Evolutionary conservation across 495 filamentous ascomycete species (phyloP), one percentile per base, ranked within the genome.

Genomic region (Penicillium daleae): DNA sequence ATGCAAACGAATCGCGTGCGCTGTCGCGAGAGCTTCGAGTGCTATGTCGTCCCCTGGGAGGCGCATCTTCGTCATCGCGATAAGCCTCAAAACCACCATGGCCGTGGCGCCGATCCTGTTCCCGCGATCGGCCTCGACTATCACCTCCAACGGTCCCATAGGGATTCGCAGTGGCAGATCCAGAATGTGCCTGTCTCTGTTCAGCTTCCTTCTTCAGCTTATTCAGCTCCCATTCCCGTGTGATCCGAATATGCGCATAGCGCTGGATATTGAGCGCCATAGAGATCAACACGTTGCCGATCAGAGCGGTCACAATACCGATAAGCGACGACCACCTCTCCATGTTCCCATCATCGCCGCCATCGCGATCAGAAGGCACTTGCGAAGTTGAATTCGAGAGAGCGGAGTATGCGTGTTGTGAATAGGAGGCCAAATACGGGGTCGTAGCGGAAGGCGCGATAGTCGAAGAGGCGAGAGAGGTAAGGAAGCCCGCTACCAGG

Each of bases 201-300:
- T 68, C 61, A 17, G 71, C 60, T 56, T 78, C 76, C 60, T 72
- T 72, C 40, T 67, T 71, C 27, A 71, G 62, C 63, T 80, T 81
- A 31, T 86, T 79, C 26, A 80, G 81, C 33, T 86, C 85, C 55
- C 81, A 84, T 73, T 89, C 86, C 60, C 79, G 73, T 19, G 85
- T 82, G 54, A 98, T 83, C 39, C 90, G 84, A 58, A 95, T 91
- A 71, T 99, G 95, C 19, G 93, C 93, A 72, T 97, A 97, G 56
- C 96, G 91, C 74, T 98, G 95, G 50, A 95, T 92, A 66, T 99
- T 99, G 59, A 99, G 90, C 15, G 95, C 95, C 57, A 98, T 83
- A 5, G 93, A 96, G 39, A 99, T 98, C 57, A 99, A 80, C 35
- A 97, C 82, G 72, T 97, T 98, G 35, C 95, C 95, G 51, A 85